Evolutionary conservation across 1,139 yeast species (phyloP).

Genomic region (Debaryomyces sp.): DNA sequence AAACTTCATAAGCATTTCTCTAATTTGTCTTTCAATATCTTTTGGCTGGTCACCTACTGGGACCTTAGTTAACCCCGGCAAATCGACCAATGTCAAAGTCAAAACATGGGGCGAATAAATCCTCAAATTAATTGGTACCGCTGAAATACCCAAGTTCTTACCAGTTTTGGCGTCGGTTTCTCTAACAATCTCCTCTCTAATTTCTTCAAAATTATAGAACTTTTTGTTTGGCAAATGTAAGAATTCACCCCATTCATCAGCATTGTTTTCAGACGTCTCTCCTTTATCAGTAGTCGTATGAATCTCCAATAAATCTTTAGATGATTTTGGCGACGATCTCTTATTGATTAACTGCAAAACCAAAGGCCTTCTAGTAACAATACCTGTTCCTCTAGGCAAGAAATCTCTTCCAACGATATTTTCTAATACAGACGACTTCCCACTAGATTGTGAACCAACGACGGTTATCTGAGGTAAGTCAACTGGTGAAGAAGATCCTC

Average conservation of each 20-base stretch:
- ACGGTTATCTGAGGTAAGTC: conserved; percentile 97
- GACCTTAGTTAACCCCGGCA: conserved; percentile 97
- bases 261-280: conserved; percentile 68
- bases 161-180: conserved; percentile 97
- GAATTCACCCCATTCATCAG: conserved; percentile 98
- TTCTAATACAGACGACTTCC: conserved; percentile 91
- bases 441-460: conserved; percentile 94
- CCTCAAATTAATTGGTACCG: conserved; percentile 90
- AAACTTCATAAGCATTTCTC: conserved; percentile 91
- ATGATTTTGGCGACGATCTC: conserved; percentile 40
- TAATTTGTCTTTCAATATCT: conserved; percentile 92
- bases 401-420: conserved; percentile 95
- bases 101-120: conserved; percentile 95
- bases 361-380: conserved; percentile 92
- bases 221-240: conserved; percentile 89
- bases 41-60: conserved; percentile 99
- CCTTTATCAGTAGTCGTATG: conserved; percentile 45
- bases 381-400: conserved; percentile 94
- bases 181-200: conserved; percentile 84
- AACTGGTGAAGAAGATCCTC: conserved; percentile 79
- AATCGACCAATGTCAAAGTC: conserved; percentile 92
- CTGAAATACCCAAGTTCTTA: conserved; percentile 86
- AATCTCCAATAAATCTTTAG: conserved; percentile 34
- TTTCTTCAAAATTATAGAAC: conserved; percentile 87
- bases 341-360: conserved; percentile 79